Percentiles rank a stretch among this genome's conserved stretches.
These are phyloP conservation scores for Simmondsia chinensis DNA, from an alignment of 148 eudicot genomes.

Conservation along the genomic window DNA sequence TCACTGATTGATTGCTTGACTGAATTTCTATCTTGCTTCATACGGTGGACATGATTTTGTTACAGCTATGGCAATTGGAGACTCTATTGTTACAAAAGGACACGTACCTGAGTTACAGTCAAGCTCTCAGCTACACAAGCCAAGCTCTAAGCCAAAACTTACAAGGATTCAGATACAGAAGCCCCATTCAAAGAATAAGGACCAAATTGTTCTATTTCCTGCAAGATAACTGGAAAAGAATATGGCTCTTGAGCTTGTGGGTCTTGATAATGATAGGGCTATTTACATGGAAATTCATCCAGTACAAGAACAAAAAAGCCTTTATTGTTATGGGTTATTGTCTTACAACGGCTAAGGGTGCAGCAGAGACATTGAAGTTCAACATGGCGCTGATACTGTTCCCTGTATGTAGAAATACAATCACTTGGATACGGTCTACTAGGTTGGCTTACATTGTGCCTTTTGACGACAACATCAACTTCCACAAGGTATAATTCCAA, in stretches of 20 bases:
- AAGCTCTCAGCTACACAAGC: conserved; percentile 91
- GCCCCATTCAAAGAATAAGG: conserved; percentile 49
- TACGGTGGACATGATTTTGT: conserved; percentile 7
- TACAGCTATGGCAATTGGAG: conserved; percentile 98
- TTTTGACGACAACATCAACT: conserved; percentile 93
- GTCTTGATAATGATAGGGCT: conserved; percentile 62
- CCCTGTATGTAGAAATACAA: conserved; percentile 92
- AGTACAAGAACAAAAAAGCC: conserved; percentile 68
- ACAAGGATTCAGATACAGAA: conserved; percentile 58
- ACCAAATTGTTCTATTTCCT: conserved; percentile 40
- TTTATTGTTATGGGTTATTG: conserved; percentile 93
- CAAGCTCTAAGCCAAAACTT: conserved; percentile 91
- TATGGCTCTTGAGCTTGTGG: conserved; percentile 82
- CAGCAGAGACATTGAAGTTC: conserved; percentile 87
- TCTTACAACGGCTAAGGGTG: conserved; percentile 89
- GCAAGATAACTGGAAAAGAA: conserved; percentile 80
- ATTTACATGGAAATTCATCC: conserved; percentile 76
- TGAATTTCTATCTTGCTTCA: conserved; percentile 5
- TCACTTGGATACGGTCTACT: conserved; percentile 93
- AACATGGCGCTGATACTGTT: conserved; percentile 88
- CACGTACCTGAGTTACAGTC: conserved; percentile 89
- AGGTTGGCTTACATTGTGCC: conserved; percentile 62
- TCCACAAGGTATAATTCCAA: conserved; percentile 68
- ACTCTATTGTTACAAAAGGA: conserved; percentile 87
- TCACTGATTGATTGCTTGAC: conserved; percentile 13